Base-by-base conservation (phyloP, 2,329 filamentous ascomycete species). In the Lachnellula subtilissima region DNA sequence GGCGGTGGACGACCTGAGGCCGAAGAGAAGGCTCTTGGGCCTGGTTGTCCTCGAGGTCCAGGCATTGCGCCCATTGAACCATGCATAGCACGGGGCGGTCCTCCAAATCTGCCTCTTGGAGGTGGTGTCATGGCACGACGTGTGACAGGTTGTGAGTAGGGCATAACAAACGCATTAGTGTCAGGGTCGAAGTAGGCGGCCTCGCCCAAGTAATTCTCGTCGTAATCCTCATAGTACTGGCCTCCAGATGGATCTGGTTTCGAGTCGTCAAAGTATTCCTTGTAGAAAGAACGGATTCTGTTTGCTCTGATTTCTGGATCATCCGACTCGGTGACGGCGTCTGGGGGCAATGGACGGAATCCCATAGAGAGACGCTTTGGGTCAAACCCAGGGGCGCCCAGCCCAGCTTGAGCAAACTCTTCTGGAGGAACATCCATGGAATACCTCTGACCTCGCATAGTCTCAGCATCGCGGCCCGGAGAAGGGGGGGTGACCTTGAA, bases 281-380 rank as follows among this genome's bases (percentile, higher is more conserved):
- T 97, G 78, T 99, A 99, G 77, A 99, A 99, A 4, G 94, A 99
- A 71, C 94, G 84, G 64, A 99, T 99, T 56, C 94, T 86, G 77
- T 97, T 97, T 61, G 94, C 94, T 67, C 94, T 85, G 68, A 93
- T 86, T 72, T 97, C 94, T 0, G 94, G 91, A 70, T 97, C 93
- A 69, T 97, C 94, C 3, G 86, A 83, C 45, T 87, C 84, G 32
- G 78, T 80, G 53, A 89, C 84, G 61, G 96, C 89, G 67, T 92
- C 86, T 37, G 91, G 90, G 5, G 94, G 94, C 60, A 99, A 79
- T 22, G 94, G 94, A 15, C 94, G 87, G 72, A 96, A 81, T 28
- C 85, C 84, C 47, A 87, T 81, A 1, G 85, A 88, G n/a, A 87
- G 71, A 55, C 85, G 78, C 59, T 80, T 80, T 65, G 74, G 77